phyloP scores from a whole-genome alignment of 306 rosid genomes.

The Mimosa pudica region DNA sequence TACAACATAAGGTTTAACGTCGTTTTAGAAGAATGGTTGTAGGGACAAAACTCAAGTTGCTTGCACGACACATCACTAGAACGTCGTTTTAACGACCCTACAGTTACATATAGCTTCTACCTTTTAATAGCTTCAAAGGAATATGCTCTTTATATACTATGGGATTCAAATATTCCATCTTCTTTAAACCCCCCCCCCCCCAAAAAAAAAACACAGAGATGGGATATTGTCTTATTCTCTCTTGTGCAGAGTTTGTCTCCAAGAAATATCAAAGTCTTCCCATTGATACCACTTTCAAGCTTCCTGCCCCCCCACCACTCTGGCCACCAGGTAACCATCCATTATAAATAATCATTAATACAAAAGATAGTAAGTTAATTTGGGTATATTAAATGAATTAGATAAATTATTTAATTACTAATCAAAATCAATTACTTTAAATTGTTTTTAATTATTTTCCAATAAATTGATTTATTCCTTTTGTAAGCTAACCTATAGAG shows the following conservation, averaged over 20 bases:
- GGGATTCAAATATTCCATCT: neutral
- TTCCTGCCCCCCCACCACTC: conserved; percentile 49
- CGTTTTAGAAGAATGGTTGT: neutral
- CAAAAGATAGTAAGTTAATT: too few species aligned
- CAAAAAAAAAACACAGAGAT: conserved; percentile 10
- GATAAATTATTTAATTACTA: too few species aligned
- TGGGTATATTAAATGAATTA: too few species aligned
- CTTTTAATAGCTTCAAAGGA: neutral
- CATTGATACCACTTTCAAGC: conserved; percentile 47
- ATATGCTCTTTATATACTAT: conserved; percentile 31
- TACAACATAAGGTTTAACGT: too few species aligned
- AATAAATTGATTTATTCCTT: too few species aligned
- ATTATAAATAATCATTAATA: neutral
- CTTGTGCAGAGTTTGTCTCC: conserved; percentile 11
- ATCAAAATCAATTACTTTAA: too few species aligned
- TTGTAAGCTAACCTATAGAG: too few species aligned
- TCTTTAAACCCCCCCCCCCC: too few species aligned
- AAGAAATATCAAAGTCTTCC: conserved; percentile 38
- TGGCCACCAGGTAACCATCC: conserved; percentile 37
- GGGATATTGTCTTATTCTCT: conserved; percentile 39
- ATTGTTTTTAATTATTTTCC: too few species aligned
- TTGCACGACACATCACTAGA: conserved; percentile 38
- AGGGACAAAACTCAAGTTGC: conserved; percentile 11
- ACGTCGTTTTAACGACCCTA: neutral
- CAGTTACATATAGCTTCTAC: neutral